Conservation (phyloP, 176 grass and related monocot species). For the Triticum dicoccoides region DNA sequence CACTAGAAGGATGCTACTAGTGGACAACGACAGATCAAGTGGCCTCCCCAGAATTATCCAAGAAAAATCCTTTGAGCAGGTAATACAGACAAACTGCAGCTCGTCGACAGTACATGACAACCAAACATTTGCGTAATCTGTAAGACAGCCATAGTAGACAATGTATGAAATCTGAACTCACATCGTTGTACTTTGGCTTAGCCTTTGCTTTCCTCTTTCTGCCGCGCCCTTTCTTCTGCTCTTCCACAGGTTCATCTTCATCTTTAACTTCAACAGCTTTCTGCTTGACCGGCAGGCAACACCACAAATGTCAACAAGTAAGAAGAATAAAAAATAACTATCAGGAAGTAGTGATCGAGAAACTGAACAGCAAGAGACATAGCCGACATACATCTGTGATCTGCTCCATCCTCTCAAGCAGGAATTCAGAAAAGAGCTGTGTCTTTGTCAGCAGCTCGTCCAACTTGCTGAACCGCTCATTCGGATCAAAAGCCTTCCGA, state of each 20-base stretch:
- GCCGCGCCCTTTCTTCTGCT: constrained; percentile 53
- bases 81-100: background rate
- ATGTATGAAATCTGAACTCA: constrained; percentile 43
- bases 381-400: constrained; percentile 52
- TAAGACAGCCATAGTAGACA: background rate
- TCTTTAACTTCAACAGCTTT: constrained; percentile 39
- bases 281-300: constrained; percentile 14
- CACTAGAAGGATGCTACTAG: background rate
- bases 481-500: constrained; percentile 38
- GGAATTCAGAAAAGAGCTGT: constrained; percentile 82
- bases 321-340: background rate
- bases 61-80: background rate
- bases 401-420: constrained; percentile 93
- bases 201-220: constrained; percentile 64
- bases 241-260: constrained; percentile 48
- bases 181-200: constrained; percentile 60
- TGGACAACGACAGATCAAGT: background rate
- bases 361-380: background rate
- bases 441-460: constrained; percentile 86
- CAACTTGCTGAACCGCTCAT: constrained; percentile 68
- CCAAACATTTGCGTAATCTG: background rate
- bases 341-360: background rate
- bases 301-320: constrained; percentile 1
- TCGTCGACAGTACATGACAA: background rate
- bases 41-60: background rate